Percentiles rank a stretch among this genome's conserved stretches.
phyloP scores from a whole-genome alignment of 2,329 filamentous ascomycete species.

The Chaetomiaceae sp. region DNA sequence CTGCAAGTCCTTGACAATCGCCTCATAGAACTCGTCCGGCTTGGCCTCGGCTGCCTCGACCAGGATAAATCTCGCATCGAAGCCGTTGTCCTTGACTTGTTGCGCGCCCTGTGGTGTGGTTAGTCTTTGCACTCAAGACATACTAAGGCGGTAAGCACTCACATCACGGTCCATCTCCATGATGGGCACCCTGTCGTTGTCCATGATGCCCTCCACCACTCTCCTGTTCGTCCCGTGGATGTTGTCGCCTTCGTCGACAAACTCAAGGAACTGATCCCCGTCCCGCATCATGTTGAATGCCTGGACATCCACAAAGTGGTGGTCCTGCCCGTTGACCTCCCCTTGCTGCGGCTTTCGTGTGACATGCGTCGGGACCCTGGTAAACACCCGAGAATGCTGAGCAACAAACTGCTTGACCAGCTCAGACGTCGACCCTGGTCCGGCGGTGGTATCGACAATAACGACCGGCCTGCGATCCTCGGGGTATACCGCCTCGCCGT shows the following conservation, averaged over 20 bases:
- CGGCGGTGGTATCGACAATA: slow-evolving; percentile 60
- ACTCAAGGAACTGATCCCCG: slow-evolving; percentile 56
- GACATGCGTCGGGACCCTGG: slow-evolving; percentile 51
- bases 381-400: slow-evolving; percentile 62
- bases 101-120: slow-evolving; percentile 43
- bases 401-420: slow-evolving; percentile 60
- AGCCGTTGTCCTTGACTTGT: slow-evolving; percentile 54
- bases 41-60: slow-evolving; percentile 35
- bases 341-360: slow-evolving; percentile 46
- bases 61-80: slow-evolving; percentile 52
- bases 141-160: no score
- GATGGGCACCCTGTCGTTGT: slow-evolving; percentile 56
- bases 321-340: slow-evolving; percentile 49
- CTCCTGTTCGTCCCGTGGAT: slow-evolving; percentile 55
- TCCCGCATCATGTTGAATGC: slow-evolving; percentile 56
- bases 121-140: background rate
- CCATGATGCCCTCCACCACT: slow-evolving; percentile 47
- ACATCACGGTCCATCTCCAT: slow-evolving; percentile 52
- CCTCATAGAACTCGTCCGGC: slow-evolving; percentile 46
- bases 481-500: slow-evolving; percentile 35
- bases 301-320: slow-evolving; percentile 52
- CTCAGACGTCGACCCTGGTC: slow-evolving; percentile 48
- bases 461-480: slow-evolving; percentile 55
- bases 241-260: slow-evolving; percentile 44
- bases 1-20: slow-evolving; percentile 34